Conservation (phyloP, 257 asterid genomes). For the Paulownia fortunei region DNA sequence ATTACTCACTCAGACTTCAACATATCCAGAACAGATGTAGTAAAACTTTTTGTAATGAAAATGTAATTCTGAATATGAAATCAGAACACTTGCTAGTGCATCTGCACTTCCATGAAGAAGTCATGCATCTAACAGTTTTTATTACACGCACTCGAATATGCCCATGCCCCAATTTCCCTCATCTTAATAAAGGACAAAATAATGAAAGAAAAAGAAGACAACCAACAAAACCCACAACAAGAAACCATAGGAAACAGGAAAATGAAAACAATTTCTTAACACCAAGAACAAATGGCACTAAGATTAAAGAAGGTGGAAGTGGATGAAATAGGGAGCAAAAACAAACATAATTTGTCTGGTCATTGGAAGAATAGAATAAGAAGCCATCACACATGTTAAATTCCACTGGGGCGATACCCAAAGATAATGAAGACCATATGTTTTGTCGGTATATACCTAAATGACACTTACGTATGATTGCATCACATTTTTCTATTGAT, state of each 20-base stretch:
- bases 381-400: background rate
- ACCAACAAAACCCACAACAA: background rate
- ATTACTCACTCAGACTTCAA: background rate
- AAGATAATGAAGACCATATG: background rate
- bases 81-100: background rate
- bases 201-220: background rate
- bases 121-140: background rate
- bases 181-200: background rate
- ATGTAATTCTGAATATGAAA: background rate
- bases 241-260: background rate
- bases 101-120: background rate
- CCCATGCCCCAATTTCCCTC: background rate
- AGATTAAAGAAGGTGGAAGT: background rate
- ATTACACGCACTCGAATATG: conserved; percentile 5
- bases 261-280: background rate
- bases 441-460: background rate
- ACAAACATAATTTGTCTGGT: background rate
- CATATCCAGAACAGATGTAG: background rate
- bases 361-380: background rate
- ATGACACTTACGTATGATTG: background rate
- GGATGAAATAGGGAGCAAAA: background rate
- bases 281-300: background rate
- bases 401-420: background rate
- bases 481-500: background rate
- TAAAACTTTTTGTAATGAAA: background rate